These are phyloP conservation scores for Hypericum androsaemum DNA, from an alignment of 345 rosid genomes.

Conservation along the genomic window DNA sequence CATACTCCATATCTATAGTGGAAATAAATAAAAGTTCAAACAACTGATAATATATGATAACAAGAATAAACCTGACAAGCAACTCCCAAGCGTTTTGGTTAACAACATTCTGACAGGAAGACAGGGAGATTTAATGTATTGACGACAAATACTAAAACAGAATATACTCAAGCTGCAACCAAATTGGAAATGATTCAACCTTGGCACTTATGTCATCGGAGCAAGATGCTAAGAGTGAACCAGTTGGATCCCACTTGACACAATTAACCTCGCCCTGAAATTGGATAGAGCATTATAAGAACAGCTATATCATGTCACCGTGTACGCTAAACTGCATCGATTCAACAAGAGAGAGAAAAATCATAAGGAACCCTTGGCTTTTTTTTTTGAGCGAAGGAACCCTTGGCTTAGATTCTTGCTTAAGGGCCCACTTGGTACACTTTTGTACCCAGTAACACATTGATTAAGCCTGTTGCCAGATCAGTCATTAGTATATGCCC, in stretches of 20 bases:
- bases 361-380: no score
- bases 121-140: no score
- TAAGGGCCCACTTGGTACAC: no score
- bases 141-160: no score
- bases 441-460: no score
- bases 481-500: no score
- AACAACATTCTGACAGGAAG: no score
- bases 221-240: slow-evolving; percentile 85
- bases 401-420: no score
- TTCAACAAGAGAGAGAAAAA: neutral
- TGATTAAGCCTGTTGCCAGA: no score
- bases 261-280: slow-evolving; percentile 97
- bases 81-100: neutral
- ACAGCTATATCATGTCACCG: slow-evolving; percentile 4
- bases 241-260: slow-evolving; percentile 99
- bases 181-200: slow-evolving; percentile 33
- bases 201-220: slow-evolving; percentile 95
- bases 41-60: neutral
- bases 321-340: neutral
- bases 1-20: slow-evolving; percentile 70
- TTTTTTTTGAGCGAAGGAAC: no score
- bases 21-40: slow-evolving; percentile 2
- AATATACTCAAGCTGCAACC: no score
- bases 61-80: neutral
- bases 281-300: slow-evolving; percentile 14